Evolutionary conservation across 1,139 yeast species (phyloP).

Genomic region (Taphrina communis): DNA sequence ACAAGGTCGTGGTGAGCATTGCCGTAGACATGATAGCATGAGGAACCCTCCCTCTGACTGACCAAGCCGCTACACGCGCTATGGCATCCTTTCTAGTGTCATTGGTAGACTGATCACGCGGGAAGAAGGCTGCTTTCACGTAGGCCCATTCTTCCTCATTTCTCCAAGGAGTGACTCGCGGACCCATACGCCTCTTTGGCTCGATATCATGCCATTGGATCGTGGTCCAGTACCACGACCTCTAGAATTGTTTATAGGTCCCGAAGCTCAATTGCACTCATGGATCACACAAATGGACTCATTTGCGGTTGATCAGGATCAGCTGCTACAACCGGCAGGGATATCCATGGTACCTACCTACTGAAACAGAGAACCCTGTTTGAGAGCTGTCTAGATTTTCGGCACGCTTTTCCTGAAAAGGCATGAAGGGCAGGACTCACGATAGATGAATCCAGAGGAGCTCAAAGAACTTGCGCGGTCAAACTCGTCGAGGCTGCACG

Average conservation of each 20-base stretch:
- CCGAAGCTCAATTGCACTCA: too few relatives aligned
- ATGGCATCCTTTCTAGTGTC: conserved; percentile 7
- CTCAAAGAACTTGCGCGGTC: conserved; percentile 3
- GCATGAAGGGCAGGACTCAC: not conserved
- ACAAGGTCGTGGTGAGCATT: conserved; percentile 61
- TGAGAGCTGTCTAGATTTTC: not conserved
- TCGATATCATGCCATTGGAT: too few relatives aligned
- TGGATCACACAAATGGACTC: too few relatives aligned
- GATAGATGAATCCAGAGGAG: not conserved
- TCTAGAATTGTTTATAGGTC: too few relatives aligned
- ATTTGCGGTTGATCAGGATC: too few relatives aligned
- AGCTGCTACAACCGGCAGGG: too few relatives aligned
- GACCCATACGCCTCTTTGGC: not conserved
- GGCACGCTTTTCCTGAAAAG: not conserved
- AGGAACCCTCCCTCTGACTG: conserved; percentile 70
- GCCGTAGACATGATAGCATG: conserved; percentile 80
- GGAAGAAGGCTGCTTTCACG: conserved; percentile 18
- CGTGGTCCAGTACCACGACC: too few relatives aligned
- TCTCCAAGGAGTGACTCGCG: conserved; percentile 36
- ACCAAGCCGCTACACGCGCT: conserved; percentile 39
- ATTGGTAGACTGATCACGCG: conserved; percentile 47
- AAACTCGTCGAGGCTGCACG: not conserved
- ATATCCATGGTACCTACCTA: too few relatives aligned
- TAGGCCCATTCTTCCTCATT: conserved; percentile 27
- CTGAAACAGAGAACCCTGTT: not conserved